Evolutionary conservation across 345 rosid species (phyloP), one percentile per base, ranked within the genome.

Genomic region (Trapa incisa): DNA sequence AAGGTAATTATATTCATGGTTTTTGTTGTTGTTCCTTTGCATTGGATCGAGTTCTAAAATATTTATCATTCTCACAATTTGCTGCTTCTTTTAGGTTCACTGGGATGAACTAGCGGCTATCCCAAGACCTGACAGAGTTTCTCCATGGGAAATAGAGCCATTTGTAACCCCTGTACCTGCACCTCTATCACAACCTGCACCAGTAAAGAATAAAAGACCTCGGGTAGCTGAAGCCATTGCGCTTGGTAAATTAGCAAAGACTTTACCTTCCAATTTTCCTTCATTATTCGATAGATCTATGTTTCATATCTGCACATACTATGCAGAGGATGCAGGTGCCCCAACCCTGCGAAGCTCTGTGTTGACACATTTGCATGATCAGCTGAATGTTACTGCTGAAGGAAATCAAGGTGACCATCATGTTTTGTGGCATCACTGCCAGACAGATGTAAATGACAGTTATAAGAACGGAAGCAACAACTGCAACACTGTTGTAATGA

Each of bases 141-240:
- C 98, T n/a, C 87, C 97, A 47, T 93, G 98, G 98, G 98, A 93
- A 70, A 80, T 90, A 45, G 96, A 93, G 70, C 89, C 96, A 9
- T 86, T 81, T 67, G 68, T 70, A 37, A 68, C 84, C 58, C 81
- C 92, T 38, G 79, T 77, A 66, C 71, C 80, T 6, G 50, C 77
- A 56, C 76, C 77, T 70, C 67, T 77, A 54, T 71, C 84, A 62
- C 94, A 82, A 67, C 56, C 85, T 38, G 79, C 67, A 58, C 50
- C 69, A 37, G 14, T 65, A 10, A 93, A 85, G 79, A 80, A 79
- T 80, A 91, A 93, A 82, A 83, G 95, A 74, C 88, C 91, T 39
- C 86, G 98, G 47, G 81, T 73, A 38, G 41, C 47, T 58, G 88
- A 84, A 75, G 53, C 72, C 70, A 79, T 85, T 42, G 7, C 66